A percentile compares a stretch with the other conserved stretches of the same genome.
These are phyloP conservation scores for Hymenoscyphus linearis DNA, from an alignment of 2,329 filamentous ascomycete genomes.

Conservation along the genomic window DNA sequence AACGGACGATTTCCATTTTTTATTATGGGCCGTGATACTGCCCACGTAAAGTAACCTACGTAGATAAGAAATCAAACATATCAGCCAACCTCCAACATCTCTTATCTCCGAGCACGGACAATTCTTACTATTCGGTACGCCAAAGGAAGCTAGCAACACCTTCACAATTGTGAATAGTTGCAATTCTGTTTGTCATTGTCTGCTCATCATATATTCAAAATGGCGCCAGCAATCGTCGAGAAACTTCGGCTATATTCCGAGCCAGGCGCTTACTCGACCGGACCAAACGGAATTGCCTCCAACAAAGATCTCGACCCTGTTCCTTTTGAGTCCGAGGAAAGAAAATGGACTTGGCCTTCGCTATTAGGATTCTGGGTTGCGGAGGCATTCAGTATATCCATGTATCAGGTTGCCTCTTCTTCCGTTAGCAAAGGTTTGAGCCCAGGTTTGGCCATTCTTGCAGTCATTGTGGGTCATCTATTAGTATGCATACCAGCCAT, in stretches of 20 bases:
- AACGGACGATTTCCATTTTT: neutral
- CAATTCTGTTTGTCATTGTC: neutral
- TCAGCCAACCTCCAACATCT: no score
- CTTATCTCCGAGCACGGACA: neutral
- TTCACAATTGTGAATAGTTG: neutral
- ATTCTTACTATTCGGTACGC: neutral
- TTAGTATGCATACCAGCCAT: constrained; percentile 49
- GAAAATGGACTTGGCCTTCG: constrained; percentile 24
- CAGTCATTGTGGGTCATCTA: constrained; percentile 51
- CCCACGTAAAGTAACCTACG: neutral
- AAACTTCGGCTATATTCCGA: constrained; percentile 16
- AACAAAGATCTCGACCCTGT: constrained; percentile 26
- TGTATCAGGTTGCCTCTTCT: constrained; percentile 26
- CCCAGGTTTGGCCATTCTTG: constrained; percentile 20
- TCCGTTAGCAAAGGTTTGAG: constrained; percentile 26
- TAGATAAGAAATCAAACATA: neutral
- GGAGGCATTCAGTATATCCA: constrained; percentile 26
- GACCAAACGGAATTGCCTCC: constrained; percentile 12
- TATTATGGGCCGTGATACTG: neutral
- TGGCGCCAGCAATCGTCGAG: constrained; percentile 15
- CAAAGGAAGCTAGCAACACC: neutral
- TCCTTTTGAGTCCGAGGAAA: constrained; percentile 19
- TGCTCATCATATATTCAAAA: neutral
- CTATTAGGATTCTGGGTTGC: constrained; percentile 27
- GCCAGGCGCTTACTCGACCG: constrained; percentile 16